A percentile compares a stretch with the other conserved stretches of the same genome.
Evolutionary conservation across 306 rosid species (phyloP).

Genomic region (Quercus gilva): DNA sequence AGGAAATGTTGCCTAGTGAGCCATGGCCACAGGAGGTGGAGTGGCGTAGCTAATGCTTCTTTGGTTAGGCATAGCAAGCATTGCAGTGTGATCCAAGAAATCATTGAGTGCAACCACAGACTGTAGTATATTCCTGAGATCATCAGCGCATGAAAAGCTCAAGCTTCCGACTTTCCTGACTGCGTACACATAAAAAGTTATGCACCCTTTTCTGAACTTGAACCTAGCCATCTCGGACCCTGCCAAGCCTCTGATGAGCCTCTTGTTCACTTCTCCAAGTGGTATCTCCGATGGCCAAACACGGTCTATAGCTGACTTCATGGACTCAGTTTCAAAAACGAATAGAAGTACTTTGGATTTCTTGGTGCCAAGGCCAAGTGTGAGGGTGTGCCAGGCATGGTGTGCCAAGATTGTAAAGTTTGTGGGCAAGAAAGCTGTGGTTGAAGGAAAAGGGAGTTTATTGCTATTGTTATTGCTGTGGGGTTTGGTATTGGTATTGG

Average conservation of each 20-base stretch:
- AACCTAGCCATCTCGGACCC: constrained; percentile 89
- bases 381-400: constrained; percentile 96
- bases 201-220: constrained; percentile 92
- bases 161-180: constrained; percentile 63
- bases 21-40: constrained; percentile 72
- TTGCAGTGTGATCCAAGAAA: constrained; percentile 92
- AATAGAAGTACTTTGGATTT: constrained; percentile 79
- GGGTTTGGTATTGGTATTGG: background rate
- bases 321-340: constrained; percentile 66
- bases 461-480: background rate
- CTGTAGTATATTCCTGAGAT: constrained; percentile 65
- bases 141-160: constrained; percentile 67
- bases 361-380: constrained; percentile 92
- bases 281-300: constrained; percentile 83
- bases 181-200: constrained; percentile 88
- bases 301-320: constrained; percentile 59
- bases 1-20: constrained; percentile 45
- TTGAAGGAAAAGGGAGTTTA: constrained; percentile 68
- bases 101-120: constrained; percentile 86
- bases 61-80: constrained; percentile 92
- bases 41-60: constrained; percentile 63
- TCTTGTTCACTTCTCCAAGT: constrained; percentile 84
- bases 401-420: constrained; percentile 95
- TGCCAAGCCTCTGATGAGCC: constrained; percentile 63
- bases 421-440: constrained; percentile 83